phyloP scores from a whole-genome alignment of 75 land plant species.

The Gnetum montanum region DNA sequence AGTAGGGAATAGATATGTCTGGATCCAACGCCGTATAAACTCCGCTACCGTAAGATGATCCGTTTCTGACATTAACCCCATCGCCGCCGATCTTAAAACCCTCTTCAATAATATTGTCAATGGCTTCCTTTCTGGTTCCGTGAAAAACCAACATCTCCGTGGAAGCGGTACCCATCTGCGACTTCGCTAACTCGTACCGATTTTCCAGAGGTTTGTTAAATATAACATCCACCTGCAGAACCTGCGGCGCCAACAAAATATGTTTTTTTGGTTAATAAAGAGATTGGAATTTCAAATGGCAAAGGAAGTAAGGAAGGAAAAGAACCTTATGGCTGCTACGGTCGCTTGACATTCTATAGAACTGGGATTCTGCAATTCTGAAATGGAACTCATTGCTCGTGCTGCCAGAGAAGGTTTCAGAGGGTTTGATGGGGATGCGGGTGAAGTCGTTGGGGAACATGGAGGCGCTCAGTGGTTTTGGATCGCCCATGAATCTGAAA shows the following conservation, averaged over 20 bases:
- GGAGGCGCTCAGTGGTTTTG: not conserved
- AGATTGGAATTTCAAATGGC: not conserved
- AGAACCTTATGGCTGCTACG: not conserved
- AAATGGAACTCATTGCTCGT: constrained; percentile 13
- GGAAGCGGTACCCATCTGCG: too few relatives aligned
- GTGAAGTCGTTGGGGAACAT: not conserved
- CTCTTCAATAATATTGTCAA: constrained; percentile 14
- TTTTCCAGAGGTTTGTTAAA: constrained; percentile 5
- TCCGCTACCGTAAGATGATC: constrained; percentile 12
- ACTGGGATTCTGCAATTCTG: constrained; percentile 18
- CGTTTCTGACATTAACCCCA: constrained; percentile 11
- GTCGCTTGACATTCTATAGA: constrained; percentile 12
- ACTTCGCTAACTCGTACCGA: not conserved
- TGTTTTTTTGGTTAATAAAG: not conserved
- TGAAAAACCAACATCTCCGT: constrained; percentile 15
- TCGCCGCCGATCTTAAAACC: constrained; percentile 22
- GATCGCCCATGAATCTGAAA: not conserved
- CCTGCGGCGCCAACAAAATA: constrained; percentile 8
- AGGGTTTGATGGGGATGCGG: constrained; percentile 1
- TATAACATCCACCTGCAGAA: constrained; percentile 12
- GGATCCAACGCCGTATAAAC: constrained; percentile 22
- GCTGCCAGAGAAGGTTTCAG: not conserved
- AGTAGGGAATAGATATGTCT: constrained; percentile 13
- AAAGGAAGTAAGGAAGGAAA: not conserved
- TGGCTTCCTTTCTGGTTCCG: constrained; percentile 9